Evolutionary conservation across 305 asterid genomes (phyloP).

Genomic region (Striga hermonthica): DNA sequence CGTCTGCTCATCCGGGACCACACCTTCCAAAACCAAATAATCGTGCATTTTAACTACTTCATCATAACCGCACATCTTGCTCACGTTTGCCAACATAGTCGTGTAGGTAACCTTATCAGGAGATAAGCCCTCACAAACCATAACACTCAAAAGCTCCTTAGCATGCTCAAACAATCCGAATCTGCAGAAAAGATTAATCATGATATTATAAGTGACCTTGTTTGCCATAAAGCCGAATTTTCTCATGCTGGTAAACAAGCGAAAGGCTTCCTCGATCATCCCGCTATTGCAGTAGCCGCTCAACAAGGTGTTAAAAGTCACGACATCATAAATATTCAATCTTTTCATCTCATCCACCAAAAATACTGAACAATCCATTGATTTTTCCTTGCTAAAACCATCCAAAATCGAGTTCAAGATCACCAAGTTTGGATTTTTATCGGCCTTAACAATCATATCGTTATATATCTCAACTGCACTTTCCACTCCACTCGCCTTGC

Average conservation of each 20-base stretch:
- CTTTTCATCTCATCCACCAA: slow-evolving; percentile 46
- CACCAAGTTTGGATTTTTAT: slow-evolving; percentile 55
- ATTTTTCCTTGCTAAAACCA: slow-evolving; percentile 57
- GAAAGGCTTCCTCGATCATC: slow-evolving; percentile 44
- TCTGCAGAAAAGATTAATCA: slow-evolving; percentile 57
- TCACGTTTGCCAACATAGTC: slow-evolving; percentile 40
- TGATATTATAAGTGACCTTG: slow-evolving; percentile 50
- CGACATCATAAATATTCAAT: slow-evolving; percentile 41
- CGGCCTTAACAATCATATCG: slow-evolving; percentile 43
- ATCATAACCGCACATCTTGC: slow-evolving; percentile 38
- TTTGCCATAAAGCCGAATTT: slow-evolving; percentile 42
- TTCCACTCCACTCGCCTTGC: slow-evolving; percentile 42
- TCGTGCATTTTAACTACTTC: slow-evolving; percentile 56
- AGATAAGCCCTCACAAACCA: slow-evolving; percentile 45
- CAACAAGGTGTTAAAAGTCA: slow-evolving; percentile 58
- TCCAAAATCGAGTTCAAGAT: slow-evolving; percentile 54
- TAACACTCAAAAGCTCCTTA: slow-evolving; percentile 40
- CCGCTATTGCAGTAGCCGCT: slow-evolving; percentile 49
- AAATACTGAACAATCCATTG: slow-evolving; percentile 35
- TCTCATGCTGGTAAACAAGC: slow-evolving; percentile 46
- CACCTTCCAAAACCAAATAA: slow-evolving; percentile 51
- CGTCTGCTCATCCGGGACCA: slow-evolving; percentile 40
- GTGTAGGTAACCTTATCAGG: slow-evolving; percentile 59
- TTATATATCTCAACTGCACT: slow-evolving; percentile 44
- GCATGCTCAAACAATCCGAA: slow-evolving; percentile 53